phyloP scores from a whole-genome alignment of 345 rosid species.

The Hibiscus syriacus region DNA sequence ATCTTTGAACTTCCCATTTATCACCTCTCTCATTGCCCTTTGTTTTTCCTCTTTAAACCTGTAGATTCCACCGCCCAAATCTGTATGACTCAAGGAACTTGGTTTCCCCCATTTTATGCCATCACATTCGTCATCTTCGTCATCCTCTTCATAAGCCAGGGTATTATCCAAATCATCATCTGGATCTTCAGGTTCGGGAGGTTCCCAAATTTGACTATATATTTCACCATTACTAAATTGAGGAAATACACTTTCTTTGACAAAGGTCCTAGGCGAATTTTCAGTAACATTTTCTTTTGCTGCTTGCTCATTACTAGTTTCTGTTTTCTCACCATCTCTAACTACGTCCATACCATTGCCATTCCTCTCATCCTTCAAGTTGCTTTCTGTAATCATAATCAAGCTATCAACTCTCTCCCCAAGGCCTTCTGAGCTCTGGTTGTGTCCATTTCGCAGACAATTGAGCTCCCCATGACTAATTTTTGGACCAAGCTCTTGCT shows the following conservation, averaged over 20 bases:
- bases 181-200: constrained; percentile 71
- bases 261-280: constrained; percentile 17
- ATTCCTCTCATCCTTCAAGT: constrained; percentile 12
- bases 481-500: constrained; percentile 40
- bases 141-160: constrained; percentile 59
- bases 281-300: constrained; percentile 20
- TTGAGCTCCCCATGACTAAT: constrained; percentile 28
- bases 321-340: constrained; percentile 37
- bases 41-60: constrained; percentile 48
- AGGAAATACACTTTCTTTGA: constrained; percentile 26
- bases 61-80: constrained; percentile 34
- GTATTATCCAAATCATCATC: constrained; percentile 53
- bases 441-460: constrained; percentile 20
- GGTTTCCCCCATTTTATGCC: constrained; percentile 58
- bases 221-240: constrained; percentile 21
- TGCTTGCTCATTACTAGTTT: constrained; percentile 21
- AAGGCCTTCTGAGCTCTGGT: constrained; percentile 22
- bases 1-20: constrained; percentile 62
- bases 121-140: constrained; percentile 64
- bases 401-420: constrained; percentile 26
- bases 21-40: constrained; percentile 53
- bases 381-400: constrained; percentile 22
- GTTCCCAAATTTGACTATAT: constrained; percentile 55
- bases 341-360: constrained; percentile 20
- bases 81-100: constrained; percentile 42